Base-by-base conservation (phyloP, 2,329 filamentous ascomycete species). In the Trichoderma pleuroti region DNA sequence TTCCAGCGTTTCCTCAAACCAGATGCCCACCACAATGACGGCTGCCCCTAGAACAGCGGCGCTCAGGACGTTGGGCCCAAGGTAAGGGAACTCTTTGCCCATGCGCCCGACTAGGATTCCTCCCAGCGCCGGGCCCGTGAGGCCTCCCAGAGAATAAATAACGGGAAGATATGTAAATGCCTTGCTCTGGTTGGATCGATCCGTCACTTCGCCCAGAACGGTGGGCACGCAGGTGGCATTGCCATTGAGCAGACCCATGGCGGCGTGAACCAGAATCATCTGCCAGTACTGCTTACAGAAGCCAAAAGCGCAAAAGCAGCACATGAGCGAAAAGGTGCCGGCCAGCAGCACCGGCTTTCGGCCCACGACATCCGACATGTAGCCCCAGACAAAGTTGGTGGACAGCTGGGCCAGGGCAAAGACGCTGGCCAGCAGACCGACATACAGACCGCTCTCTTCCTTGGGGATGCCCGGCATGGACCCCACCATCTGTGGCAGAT, bases 101-200 rank as follows among this genome's bases (percentile, higher is more conserved):
- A 88, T 78, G 60, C 85, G 86, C 57, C 90, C 88, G 0, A 97
- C 92, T 68, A 98, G 82, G 52, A 98, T 79, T 0, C 96, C 96
- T 16, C 96, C 96, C n/a, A 98, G 82, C 1, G 97, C 90, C 0
- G 96, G 96, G 0, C 96, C 96, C 0, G 94, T 96, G 72, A 99
- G 97, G 56, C 93, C 93, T 21, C 96, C 96, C 39, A 99, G 85
- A 5, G 95, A 95, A 80, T 99, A 99, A n/a, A 98, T 91, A 49
- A 98, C 92, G 0, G 96, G 96, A 54, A 99, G 84, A 83, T 97
- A 99, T 2, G 93, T 96, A 76, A 99, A 99, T 0, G 94, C 96
- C 67, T 88, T 88, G 77, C 93, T 96, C 84, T 99, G 96, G 80
- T 99, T 99, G 73, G 92, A 96, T 68, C 93, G 90, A 78, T 98